Evolutionary conservation across 768 basidiomycete genomes (phyloP).

Genomic region (Candolleomyces efflorescens): DNA sequence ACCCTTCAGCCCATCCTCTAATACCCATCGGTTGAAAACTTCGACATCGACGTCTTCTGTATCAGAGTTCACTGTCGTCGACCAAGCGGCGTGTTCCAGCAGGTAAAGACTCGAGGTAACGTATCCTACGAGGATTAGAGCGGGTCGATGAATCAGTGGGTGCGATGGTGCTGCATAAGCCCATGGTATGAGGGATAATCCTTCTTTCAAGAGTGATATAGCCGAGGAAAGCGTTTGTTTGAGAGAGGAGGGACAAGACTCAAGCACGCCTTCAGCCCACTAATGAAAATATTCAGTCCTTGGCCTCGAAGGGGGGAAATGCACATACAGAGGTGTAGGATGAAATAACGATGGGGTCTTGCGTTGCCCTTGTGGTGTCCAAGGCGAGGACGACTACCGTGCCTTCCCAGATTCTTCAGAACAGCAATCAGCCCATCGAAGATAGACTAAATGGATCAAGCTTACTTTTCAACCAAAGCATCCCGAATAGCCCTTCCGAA

Average conservation of each 20-base stretch:
- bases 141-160: constrained; percentile 50
- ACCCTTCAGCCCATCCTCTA: constrained; percentile 40
- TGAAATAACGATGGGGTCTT: constrained; percentile 36
- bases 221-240: constrained; percentile 20
- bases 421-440: background rate
- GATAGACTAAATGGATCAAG: background rate
- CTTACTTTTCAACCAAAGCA: constrained; percentile 63
- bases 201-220: constrained; percentile 31
- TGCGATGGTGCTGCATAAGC: constrained; percentile 39
- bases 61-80: constrained; percentile 24
- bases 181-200: constrained; percentile 34
- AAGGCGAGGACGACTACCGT: constrained; percentile 64
- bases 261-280: constrained; percentile 49
- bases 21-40: constrained; percentile 47
- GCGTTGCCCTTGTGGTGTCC: constrained; percentile 57
- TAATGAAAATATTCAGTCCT: constrained; percentile 19
- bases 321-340: constrained; percentile 48
- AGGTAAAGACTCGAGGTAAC: constrained; percentile 51
- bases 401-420: constrained; percentile 72
- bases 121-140: constrained; percentile 55
- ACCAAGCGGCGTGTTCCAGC: constrained; percentile 70
- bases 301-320: background rate
- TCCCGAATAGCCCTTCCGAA: constrained; percentile 69
- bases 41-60: constrained; percentile 42
- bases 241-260: constrained; percentile 36